Base-by-base conservation (phyloP, 352 stramenopile genomes). In the Globisporangium barbulae region DNA sequence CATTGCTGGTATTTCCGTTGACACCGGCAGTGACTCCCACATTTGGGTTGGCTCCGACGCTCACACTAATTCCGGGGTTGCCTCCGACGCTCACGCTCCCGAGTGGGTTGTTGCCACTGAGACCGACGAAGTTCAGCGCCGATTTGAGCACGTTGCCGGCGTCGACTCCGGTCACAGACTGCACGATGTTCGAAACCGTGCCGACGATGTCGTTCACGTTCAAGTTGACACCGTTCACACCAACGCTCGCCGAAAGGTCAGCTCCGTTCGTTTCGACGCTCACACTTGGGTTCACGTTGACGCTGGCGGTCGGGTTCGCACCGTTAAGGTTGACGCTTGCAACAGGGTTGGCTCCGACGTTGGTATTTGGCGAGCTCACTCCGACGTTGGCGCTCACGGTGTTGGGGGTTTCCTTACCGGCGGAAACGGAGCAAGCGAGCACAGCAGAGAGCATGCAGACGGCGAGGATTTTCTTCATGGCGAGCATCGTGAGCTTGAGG, bases 91-190 rank as follows among this genome's bases (percentile, higher is more conserved):
- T 33, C 12, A 33, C 47, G 9, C 12, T 12, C 22, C 10, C 10
- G 22, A 53, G 47, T 4, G 47, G 47, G 5, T 12, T 52, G 45
- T 30, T 30, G 7, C 8, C 19, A 22, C 12, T 52, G 10, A 52
- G 30, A 7, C 45, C 45, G 22, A 52, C 45, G 25, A 52, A 52
- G 45, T 52, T 52, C 17, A 52, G 45, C 19, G 45, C 45, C 9
- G 45, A 52, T n/a, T 52, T 52, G 45, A 52, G 45, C n/a, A 52
- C 25, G 21, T 52, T 52, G 21, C 21, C 45, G n/a, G n/a, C 45
- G 25, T 52, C 45, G n/a, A 33, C 45, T 25, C 8, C 45, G 22
- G 10, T 31, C 9, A 52, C 45, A 15, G n/a, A 30, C 19, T n/a
- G n/a, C 25, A 28, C 25, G 25, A 28, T 28, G 25, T 28, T 28